Evolutionary conservation across 495 filamentous ascomycete species (phyloP).

Genomic region (Neurospora tetrasperma): DNA sequence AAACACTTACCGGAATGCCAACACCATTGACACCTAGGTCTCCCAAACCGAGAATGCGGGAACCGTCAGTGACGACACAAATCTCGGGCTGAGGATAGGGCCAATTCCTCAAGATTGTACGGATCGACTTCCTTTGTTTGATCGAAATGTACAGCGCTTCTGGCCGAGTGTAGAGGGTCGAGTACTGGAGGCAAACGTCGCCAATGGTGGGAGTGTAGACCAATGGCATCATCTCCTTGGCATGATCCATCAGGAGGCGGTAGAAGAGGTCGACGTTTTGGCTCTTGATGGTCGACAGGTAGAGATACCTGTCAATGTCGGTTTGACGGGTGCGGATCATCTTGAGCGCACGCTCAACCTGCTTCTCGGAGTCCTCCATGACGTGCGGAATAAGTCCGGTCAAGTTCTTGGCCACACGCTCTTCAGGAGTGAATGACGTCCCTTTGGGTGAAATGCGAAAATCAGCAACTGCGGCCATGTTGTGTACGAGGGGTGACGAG

Average conservation of each 20-base stretch:
- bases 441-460: conserved; percentile 22
- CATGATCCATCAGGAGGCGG: conserved; percentile 79
- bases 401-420: conserved; percentile 46
- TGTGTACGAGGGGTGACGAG: not conserved
- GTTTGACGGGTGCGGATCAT: conserved; percentile 67
- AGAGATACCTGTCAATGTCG: conserved; percentile 87
- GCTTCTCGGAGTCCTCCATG: conserved; percentile 43
- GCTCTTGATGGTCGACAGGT: conserved; percentile 77
- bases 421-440: conserved; percentile 46
- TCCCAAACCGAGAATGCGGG: conserved; percentile 88
- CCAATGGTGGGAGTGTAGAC: conserved; percentile 98
- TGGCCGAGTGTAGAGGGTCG: conserved; percentile 87
- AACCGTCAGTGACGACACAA: conserved; percentile 93
- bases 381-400: conserved; percentile 48
- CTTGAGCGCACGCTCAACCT: conserved; percentile 46
- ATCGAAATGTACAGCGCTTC: conserved; percentile 92
- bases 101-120: conserved; percentile 81
- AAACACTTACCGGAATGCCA: conserved; percentile 77
- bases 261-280: conserved; percentile 94
- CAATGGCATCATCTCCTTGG: conserved; percentile 82
- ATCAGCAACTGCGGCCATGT: conserved; percentile 1
- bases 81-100: conserved; percentile 82
- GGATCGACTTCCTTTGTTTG: conserved; percentile 75
- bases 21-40: conserved; percentile 97
- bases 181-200: conserved; percentile 92